Conservation (phyloP, 306 rosid species). For the Amphicarpaea edgeworthii region DNA sequence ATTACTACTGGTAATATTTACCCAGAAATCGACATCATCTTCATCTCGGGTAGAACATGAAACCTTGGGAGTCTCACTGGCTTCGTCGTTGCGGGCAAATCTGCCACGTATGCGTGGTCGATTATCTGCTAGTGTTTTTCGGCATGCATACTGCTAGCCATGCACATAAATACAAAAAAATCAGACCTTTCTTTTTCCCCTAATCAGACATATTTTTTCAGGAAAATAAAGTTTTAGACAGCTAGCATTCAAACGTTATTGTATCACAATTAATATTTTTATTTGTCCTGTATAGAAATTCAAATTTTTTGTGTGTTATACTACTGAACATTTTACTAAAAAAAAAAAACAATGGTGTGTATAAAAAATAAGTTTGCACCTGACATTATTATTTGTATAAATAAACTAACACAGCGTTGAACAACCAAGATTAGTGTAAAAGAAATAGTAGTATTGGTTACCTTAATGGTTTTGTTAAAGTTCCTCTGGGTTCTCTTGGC, state of each 20-base stretch:
- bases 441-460: too few relatives aligned
- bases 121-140: conserved; percentile 95
- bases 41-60: conserved; percentile 70
- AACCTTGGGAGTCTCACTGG: conserved; percentile 61
- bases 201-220: too few relatives aligned
- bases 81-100: conserved; percentile 90
- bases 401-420: too few relatives aligned
- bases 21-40: conserved; percentile 85
- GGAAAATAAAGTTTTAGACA: neutral
- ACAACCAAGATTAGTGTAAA: neutral
- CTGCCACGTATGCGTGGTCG: conserved; percentile 97
- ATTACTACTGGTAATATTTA: conserved; percentile 24
- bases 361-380: too few relatives aligned
- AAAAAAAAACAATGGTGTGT: neutral
- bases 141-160: conserved; percentile 85
- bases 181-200: conserved; percentile 2
- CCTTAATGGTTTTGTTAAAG: conserved; percentile 97
- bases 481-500: conserved; percentile 91
- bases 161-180: conserved; percentile 12
- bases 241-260: neutral
- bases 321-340: neutral
- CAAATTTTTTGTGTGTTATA: too few relatives aligned
- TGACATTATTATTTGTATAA: too few relatives aligned
- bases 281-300: neutral
- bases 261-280: neutral